A percentile compares a stretch with the other conserved stretches of the same genome.
Evolutionary conservation across 352 stramenopile species (phyloP).

Genomic region (Pythium phragmiticola): DNA sequence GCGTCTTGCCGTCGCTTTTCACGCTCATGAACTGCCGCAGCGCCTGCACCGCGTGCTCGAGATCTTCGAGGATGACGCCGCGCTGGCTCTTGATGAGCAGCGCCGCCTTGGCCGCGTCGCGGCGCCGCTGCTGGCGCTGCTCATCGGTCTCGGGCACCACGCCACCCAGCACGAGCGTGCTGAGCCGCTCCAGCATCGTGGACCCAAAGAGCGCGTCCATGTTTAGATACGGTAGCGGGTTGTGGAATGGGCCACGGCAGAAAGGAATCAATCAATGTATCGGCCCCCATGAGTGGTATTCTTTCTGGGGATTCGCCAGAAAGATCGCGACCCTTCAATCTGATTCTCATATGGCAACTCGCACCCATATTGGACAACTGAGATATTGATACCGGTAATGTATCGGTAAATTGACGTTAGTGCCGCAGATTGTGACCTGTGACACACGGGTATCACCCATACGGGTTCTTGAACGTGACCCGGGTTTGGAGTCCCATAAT

Average conservation of each 20-base stretch:
- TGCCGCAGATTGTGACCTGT: not conserved
- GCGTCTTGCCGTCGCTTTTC: slow-evolving; percentile 28
- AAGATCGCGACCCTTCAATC: slow-evolving; percentile 25
- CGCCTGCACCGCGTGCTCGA: slow-evolving; percentile 62
- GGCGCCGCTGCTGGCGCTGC: slow-evolving; percentile 43
- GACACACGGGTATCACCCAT: slow-evolving; percentile 3
- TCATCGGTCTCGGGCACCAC: slow-evolving; percentile 54
- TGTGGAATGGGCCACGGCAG: not conserved
- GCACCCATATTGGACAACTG: not conserved
- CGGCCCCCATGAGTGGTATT: not conserved
- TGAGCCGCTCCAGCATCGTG: slow-evolving; percentile 40
- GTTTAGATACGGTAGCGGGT: not conserved
- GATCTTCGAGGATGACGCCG: slow-evolving; percentile 75
- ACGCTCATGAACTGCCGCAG: slow-evolving; percentile 51
- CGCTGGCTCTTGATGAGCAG: slow-evolving; percentile 77
- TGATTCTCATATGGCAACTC: slow-evolving; percentile 12
- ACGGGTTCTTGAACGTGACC: not conserved
- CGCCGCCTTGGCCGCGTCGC: slow-evolving; percentile 53
- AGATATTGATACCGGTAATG: slow-evolving; percentile 10
- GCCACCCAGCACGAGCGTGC: slow-evolving; percentile 29
- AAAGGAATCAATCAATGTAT: not conserved
- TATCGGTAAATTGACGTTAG: not conserved
- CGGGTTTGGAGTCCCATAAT: not conserved
- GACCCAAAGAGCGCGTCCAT: slow-evolving; percentile 59
- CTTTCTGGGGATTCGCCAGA: slow-evolving; percentile 19